Percentiles rank a stretch among this genome's conserved stretches.
These are phyloP conservation scores for Fusarium robinianum DNA, from an alignment of 2,329 filamentous ascomycete genomes.

Conservation along the genomic window DNA sequence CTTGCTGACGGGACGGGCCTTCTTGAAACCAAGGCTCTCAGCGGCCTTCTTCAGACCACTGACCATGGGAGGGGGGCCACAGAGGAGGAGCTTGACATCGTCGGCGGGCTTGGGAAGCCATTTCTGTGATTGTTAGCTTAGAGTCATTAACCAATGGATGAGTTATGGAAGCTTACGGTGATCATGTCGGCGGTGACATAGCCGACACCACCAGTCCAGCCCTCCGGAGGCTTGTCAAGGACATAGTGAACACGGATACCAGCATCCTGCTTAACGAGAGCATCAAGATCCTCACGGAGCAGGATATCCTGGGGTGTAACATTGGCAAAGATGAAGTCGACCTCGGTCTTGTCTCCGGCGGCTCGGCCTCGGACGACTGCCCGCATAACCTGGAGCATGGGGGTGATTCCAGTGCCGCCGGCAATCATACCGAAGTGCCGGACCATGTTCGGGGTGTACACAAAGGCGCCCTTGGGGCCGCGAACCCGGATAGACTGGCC, in stretches of 20 bases:
- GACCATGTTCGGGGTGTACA: constrained; percentile 96
- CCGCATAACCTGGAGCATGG: constrained; percentile 95
- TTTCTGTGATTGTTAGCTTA: constrained; percentile 55
- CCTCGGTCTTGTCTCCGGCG: constrained; percentile 80
- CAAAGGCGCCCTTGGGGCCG: constrained; percentile 96
- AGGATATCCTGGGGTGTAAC: constrained; percentile 92
- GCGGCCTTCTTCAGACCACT: constrained; percentile 96
- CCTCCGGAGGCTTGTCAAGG: constrained; percentile 90
- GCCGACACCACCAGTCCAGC: constrained; percentile 89
- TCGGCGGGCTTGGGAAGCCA: constrained; percentile 79
- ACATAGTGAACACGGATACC: constrained; percentile 92
- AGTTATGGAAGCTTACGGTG: constrained; percentile 60
- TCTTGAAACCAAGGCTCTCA: constrained; percentile 85
- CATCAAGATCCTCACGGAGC: constrained; percentile 87
- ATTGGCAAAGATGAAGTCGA: constrained; percentile 97
- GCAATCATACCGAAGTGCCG: constrained; percentile 97
- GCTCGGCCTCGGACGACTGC: constrained; percentile 83
- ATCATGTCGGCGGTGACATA: constrained; percentile 98
- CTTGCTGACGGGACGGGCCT: constrained; percentile 95
- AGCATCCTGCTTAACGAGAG: constrained; percentile 74
- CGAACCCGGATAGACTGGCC: constrained; percentile 88
- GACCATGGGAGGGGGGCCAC: constrained; percentile 95
- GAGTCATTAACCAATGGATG: constrained; percentile 18
- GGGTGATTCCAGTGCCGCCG: constrained; percentile 95
- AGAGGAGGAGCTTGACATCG: constrained; percentile 93